Conservation (phyloP, 768 basidiomycete species). For the Hygrocybe punicea region DNA sequence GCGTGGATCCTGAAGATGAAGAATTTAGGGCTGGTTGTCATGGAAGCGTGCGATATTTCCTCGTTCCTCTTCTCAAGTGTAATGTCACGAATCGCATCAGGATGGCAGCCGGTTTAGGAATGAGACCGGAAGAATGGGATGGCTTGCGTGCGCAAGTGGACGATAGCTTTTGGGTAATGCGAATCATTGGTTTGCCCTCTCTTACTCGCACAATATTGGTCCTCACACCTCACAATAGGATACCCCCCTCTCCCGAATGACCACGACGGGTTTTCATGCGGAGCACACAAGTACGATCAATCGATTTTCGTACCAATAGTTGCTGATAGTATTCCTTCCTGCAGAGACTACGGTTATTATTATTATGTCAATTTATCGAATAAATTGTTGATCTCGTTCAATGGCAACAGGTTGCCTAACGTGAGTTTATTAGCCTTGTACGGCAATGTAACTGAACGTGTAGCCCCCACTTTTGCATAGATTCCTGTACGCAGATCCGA, state of each 20-base stretch:
- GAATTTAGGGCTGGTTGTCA: constrained; percentile 69
- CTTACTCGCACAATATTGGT: not conserved
- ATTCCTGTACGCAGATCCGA: constrained; percentile 83
- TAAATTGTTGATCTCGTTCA: constrained; percentile 5
- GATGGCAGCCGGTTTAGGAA: constrained; percentile 78
- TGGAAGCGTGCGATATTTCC: constrained; percentile 71
- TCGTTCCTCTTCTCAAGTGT: not conserved
- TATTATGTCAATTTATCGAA: constrained; percentile 45
- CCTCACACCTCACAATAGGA: constrained; percentile 39
- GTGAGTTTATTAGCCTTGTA: not conserved
- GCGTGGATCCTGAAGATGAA: constrained; percentile 86
- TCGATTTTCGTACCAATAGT: not conserved
- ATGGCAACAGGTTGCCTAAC: constrained; percentile 1
- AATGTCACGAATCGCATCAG: constrained; percentile 34
- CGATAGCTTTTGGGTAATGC: constrained; percentile 88
- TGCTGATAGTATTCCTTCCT: constrained; percentile 6
- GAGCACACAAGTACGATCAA: constrained; percentile 71
- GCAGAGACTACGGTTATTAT: constrained; percentile 85
- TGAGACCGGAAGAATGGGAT: constrained; percentile 67
- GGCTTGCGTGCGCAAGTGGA: constrained; percentile 67
- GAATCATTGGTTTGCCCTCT: constrained; percentile 62
- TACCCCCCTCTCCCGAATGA: constrained; percentile 83
- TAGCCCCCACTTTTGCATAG: constrained; percentile 36
- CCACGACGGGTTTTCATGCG: constrained; percentile 83
- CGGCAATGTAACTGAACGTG: too few species aligned